Evolutionary conservation across 495 filamentous ascomycete genomes (phyloP).

Genomic region (Podospora sp.): DNA sequence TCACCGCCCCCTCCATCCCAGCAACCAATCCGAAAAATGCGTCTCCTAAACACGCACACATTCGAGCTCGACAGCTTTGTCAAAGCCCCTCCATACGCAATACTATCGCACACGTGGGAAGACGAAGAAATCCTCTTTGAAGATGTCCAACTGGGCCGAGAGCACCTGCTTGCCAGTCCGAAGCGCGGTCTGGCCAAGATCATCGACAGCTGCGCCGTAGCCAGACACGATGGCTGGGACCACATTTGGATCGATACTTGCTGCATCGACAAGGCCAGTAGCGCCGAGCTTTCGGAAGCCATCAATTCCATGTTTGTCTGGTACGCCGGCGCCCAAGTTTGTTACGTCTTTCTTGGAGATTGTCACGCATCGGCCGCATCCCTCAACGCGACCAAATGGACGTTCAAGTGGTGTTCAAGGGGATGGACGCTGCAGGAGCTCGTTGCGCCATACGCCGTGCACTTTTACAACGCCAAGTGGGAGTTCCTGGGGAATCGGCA

Average conservation of each 20-base stretch:
- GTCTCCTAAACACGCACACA: not conserved
- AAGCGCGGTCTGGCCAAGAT: slow-evolving; percentile 14
- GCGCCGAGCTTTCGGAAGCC: slow-evolving; percentile 7
- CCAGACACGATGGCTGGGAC: not conserved
- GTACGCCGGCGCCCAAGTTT: slow-evolving; percentile 8
- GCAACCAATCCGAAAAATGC: slow-evolving; percentile 3
- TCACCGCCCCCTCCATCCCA: not conserved
- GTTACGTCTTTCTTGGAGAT: slow-evolving; percentile 19
- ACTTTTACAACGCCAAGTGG: slow-evolving; percentile 9
- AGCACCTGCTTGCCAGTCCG: not conserved
- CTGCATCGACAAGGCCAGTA: slow-evolving; percentile 20
- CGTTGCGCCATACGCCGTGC: not conserved
- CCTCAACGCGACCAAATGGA: not conserved
- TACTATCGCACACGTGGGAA: slow-evolving; percentile 10
- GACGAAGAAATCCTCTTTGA: slow-evolving; percentile 6
- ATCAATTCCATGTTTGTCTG: slow-evolving; percentile 24
- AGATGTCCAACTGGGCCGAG: not conserved
- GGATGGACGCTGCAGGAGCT: slow-evolving; percentile 23
- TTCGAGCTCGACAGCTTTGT: slow-evolving; percentile 12
- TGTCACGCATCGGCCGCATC: not conserved
- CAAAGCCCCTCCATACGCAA: slow-evolving; percentile 7
- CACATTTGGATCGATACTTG: slow-evolving; percentile 25
- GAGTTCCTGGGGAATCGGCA: not conserved
- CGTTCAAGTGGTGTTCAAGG: slow-evolving; percentile 15
- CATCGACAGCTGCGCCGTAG: slow-evolving; percentile 5